Evolutionary conservation across 2,329 filamentous ascomycete species (phyloP), one percentile per base, ranked within the genome.

Genomic region (Fusarium clavum): DNA sequence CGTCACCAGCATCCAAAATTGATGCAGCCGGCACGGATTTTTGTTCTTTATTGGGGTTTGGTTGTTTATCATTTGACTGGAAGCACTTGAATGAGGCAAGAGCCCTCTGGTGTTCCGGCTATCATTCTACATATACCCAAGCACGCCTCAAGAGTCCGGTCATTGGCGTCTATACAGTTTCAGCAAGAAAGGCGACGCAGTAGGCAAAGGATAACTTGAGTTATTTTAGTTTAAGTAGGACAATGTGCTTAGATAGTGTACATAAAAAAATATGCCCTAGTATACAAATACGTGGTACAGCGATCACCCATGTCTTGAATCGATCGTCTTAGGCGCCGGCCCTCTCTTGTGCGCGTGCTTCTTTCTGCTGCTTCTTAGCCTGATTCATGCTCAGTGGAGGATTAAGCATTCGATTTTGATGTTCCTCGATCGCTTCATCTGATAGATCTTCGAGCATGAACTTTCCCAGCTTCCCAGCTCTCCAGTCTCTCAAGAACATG

Each of bases 401-500:
- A 20, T 87, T 85, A 20, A 82, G 81, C 25, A 82, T 75, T 64
- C 81, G 80, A 61, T 82, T 81, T 75, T 82, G 83, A 64, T 88
- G 86, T 52, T 72, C 74, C n/a, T 72, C 75, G 20, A 94, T 78
- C 13, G 85, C 84, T 55, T 88, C 87, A 41, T 87, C 85, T 22
- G 84, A 85, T 14, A 98, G 83, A 58, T 93, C 88, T 77, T 99
- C 96, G 32, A 99, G 84, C 22, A 94, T 81, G 76, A 97, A 96
- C 43, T 82, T 85, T 1, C 94, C 95, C 59, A 98, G 77, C 30
- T 88, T 82, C 3, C 96, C 96, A 25, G 84, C 85, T 53, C 94
- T 87, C 92, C 94, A 99, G 76, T 91, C 88, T 74, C 94, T 90
- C 14, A 98, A 86, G 61, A 97, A 84, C 86, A 93, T 93, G 38